Conservation (phyloP, 106 monocot genomes). For the Iris macrosiphon region DNA sequence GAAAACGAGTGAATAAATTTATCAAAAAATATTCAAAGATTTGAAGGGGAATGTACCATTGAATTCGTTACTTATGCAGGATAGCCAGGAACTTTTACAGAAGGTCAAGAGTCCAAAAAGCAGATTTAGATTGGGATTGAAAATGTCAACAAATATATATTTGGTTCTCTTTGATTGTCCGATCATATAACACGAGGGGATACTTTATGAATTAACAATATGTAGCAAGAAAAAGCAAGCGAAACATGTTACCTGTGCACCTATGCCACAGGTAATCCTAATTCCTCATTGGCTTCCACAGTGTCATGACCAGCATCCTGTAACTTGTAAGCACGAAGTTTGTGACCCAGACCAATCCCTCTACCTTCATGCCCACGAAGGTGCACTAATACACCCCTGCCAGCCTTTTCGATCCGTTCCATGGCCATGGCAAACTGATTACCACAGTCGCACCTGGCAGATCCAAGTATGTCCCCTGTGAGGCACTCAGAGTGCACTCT, state of each 20-base stretch:
- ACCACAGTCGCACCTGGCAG: conserved; percentile 90
- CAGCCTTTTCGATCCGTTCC: conserved; percentile 78
- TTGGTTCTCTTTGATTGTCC: too few species aligned
- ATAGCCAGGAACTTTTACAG: too few species aligned
- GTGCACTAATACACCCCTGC: conserved; percentile 89
- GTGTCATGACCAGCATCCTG: conserved; percentile 92
- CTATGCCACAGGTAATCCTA: conserved; percentile 91
- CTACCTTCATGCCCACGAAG: conserved; percentile 95
- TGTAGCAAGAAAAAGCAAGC: neutral
- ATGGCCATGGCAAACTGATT: conserved; percentile 75
- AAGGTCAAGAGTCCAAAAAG: too few species aligned
- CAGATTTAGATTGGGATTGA: too few species aligned
- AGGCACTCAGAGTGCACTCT: conserved; percentile 96
- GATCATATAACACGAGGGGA: too few species aligned
- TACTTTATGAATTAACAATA: too few species aligned
- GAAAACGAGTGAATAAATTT: too few species aligned
- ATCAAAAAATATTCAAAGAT: too few species aligned
- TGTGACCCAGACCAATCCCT: conserved; percentile 96
- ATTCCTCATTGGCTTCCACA: conserved; percentile 92
- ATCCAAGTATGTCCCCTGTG: conserved; percentile 68
- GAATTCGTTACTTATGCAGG: too few species aligned
- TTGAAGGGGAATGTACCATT: too few species aligned
- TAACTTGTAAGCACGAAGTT: conserved; percentile 93
- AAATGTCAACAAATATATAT: too few species aligned
- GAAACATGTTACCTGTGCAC: conserved; percentile 63